These are phyloP conservation scores for Pseudonectria foliicola DNA, from an alignment of 2,329 filamentous ascomycete genomes.

Conservation along the genomic window DNA sequence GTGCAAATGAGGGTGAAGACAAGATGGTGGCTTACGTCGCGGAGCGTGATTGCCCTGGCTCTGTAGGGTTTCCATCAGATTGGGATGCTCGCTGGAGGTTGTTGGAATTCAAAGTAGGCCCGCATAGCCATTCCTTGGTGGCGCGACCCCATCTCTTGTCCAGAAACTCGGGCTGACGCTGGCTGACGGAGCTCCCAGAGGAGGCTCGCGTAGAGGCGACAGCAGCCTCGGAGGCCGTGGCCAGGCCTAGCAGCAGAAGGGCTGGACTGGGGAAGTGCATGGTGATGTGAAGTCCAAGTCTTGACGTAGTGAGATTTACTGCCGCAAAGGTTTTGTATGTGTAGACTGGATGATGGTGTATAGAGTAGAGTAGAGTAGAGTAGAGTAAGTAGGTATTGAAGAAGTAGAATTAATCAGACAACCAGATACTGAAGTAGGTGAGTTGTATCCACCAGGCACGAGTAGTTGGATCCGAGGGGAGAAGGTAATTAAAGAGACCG, in stretches of 20 bases:
- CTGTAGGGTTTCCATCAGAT: conserved; percentile 37
- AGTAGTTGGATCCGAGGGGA: too few species aligned
- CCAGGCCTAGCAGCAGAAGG: conserved; percentile 42
- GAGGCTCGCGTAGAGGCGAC: conserved; percentile 32
- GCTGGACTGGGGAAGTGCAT: conserved; percentile 48
- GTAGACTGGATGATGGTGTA: too few species aligned
- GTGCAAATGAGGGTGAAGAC: not conserved
- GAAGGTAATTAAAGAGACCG: too few species aligned
- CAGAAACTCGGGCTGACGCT: conserved; percentile 30
- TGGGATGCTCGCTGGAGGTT: conserved; percentile 44
- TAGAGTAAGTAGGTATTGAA: too few species aligned
- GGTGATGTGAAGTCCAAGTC: conserved; percentile 16
- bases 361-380: too few species aligned
- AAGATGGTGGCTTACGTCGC: conserved; percentile 35
- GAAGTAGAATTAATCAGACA: too few species aligned
- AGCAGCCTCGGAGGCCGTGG: conserved; percentile 38
- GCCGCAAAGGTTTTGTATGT: too few species aligned
- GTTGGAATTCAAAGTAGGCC: conserved; percentile 32
- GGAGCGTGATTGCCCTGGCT: conserved; percentile 44
- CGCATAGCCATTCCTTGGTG: conserved; percentile 1
- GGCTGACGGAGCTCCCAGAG: conserved; percentile 30
- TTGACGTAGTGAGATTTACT: too few species aligned
- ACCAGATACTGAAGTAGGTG: too few species aligned
- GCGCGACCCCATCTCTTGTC: too few species aligned
- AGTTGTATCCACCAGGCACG: too few species aligned